Evolutionary conservation across 2,329 filamentous ascomycete species (phyloP).

Genomic region (Metarhizium guizhouense): DNA sequence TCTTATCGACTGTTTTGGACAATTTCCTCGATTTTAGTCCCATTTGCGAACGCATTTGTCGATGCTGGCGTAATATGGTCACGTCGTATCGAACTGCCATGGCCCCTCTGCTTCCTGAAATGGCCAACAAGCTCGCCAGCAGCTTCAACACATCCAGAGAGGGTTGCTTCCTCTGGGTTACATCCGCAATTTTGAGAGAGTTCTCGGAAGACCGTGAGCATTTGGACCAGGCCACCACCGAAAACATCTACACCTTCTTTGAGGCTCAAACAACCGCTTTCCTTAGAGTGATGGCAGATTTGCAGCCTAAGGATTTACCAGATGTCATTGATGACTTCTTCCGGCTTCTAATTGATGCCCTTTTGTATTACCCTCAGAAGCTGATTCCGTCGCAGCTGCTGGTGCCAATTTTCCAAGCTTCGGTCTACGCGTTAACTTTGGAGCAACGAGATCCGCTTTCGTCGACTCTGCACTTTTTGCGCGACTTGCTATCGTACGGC

Average conservation of each 20-base stretch:
- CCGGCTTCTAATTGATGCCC: constrained; percentile 80
- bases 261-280: constrained; percentile 88
- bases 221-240: constrained; percentile 71
- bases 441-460: constrained; percentile 89
- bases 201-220: constrained; percentile 86
- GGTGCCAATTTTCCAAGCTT: constrained; percentile 76
- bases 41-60: constrained; percentile 86
- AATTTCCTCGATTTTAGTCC: constrained; percentile 80
- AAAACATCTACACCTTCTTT: constrained; percentile 89
- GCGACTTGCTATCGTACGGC: constrained; percentile 85
- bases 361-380: constrained; percentile 84
- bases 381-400: constrained; percentile 74
- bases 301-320: constrained; percentile 66
- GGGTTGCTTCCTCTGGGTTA: constrained; percentile 98
- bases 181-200: constrained; percentile 86
- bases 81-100: constrained; percentile 90
- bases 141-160: constrained; percentile 82
- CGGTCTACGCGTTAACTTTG: constrained; percentile 74
- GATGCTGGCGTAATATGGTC: constrained; percentile 95
- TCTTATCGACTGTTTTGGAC: constrained; percentile 77
- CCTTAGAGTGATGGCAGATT: constrained; percentile 77
- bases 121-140: constrained; percentile 80
- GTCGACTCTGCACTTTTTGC: constrained; percentile 84
- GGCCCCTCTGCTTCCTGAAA: constrained; percentile 69
- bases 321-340: constrained; percentile 94